Base-by-base conservation (phyloP, 2,329 filamentous ascomycete species). In the Fusarium nurragi region DNA sequence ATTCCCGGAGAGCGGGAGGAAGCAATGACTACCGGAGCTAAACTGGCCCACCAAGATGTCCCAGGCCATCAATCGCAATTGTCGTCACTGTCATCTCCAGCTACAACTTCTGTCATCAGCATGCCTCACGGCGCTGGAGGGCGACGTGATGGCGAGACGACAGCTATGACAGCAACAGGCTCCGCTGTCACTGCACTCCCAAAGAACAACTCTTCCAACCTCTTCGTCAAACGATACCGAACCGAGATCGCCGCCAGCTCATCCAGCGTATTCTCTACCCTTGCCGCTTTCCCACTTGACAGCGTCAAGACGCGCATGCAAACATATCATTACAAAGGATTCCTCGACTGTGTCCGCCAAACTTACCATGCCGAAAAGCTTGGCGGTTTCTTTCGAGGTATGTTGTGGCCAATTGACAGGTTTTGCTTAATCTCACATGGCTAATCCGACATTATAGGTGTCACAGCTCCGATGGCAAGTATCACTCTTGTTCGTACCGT, bases 261-360 rank as follows among this genome's bases (percentile, higher is more conserved):
- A 36, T 91, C 90, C 74, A 94, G 90, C 77, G 83, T 94, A 67
- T 83, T 94, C 54, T 93, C 90, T 34, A 95, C 92, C 38, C 84
- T 93, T 73, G 83, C 86, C 67, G 90, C 92, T n/a, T 96, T 94
- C 74, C 92, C 92, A 21, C 86, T 96, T 69, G 92, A 96, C 77
- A 94, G 92, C 71, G 90, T 94, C 75, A 96, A 96, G 82, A 94
- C 91, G 54, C 90, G 92, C 73, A 92, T 95, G 88, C 92, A 96
- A 81, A 91, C 90, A 67, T 94, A 95, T 78, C 88, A 90, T 65
- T 94, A 91, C 78, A 83, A 85, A 67, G 91, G 86, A 68, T 92
- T 91, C 77, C 77, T 85, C 73, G 89, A 92, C 76, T 94, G 91
- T 75, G 86, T 93, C 48, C 84, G 83, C 62, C 85, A 91, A 68